These are phyloP conservation scores for Punctularia strigosozonata DNA, from an alignment of 768 basidiomycete genomes.

Conservation along the genomic window DNA sequence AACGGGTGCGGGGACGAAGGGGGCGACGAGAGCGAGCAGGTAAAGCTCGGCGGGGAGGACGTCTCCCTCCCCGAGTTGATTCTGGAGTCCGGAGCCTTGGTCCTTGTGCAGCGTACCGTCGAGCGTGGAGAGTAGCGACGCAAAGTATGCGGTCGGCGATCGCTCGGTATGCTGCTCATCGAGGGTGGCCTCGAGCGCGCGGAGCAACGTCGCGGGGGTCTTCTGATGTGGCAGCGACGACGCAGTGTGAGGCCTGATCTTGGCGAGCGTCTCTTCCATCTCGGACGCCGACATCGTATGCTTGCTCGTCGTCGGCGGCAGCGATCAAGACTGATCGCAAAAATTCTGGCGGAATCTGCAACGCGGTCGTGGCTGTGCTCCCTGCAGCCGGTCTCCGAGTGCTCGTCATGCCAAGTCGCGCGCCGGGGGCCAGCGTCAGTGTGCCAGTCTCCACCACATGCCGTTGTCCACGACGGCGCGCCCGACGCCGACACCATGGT, in stretches of 20 bases:
- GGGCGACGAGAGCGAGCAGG: conserved; percentile 64
- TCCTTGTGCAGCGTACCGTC: conserved; percentile 64
- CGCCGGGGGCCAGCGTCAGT: too few species aligned
- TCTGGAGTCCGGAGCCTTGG: conserved; percentile 25
- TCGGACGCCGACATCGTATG: neutral
- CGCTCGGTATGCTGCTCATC: conserved; percentile 54
- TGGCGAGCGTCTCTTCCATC: conserved; percentile 63
- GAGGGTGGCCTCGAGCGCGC: conserved; percentile 75
- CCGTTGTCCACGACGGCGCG: conserved; percentile 23
- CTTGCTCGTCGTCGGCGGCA: too few species aligned
- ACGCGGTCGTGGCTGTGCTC: too few species aligned
- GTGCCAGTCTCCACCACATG: too few species aligned
- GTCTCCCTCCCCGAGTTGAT: conserved; percentile 48
- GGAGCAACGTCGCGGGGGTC: conserved; percentile 73
- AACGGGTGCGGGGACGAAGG: conserved; percentile 72
- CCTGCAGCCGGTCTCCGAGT: too few species aligned
- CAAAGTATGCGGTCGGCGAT: conserved; percentile 87
- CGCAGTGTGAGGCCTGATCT: conserved; percentile 77
- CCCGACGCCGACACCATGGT: conserved; percentile 41
- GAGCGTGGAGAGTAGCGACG: conserved; percentile 77
- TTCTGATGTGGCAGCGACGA: conserved; percentile 83
- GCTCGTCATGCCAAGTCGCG: too few species aligned
- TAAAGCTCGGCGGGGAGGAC: conserved; percentile 79
- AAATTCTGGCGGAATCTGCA: too few species aligned
- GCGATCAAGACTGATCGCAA: too few species aligned